Evolutionary conservation across 805 yeast genomes (phyloP), one percentile per base, ranked within the genome.

Genomic region (Monosporozyma unispora): DNA sequence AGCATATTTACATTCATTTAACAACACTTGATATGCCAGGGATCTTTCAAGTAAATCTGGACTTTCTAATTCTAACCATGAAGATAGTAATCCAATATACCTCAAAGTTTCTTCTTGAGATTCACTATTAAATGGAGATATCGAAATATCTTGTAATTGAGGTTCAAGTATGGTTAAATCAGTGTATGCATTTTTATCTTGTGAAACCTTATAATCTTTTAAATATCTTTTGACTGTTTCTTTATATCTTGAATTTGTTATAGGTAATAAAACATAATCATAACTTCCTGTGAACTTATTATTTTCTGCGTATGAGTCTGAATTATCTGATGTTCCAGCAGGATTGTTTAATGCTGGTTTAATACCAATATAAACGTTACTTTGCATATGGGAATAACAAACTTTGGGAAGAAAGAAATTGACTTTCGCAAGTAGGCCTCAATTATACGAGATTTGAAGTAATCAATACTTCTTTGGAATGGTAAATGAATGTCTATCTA

Each of bases 41-140:
- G 73, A 77, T 28, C 82, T 76, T 3, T 78, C 69, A 5, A 70
- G 52, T 0, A 66, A 61, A 59, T 80, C 78, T 9, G 67, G 65
- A 28, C 81, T 74, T 54, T 82, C 87, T 39, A 82, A 63, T 57
- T 82, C 87, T n/a, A 81, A 69, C 87, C 88, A 83, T 2, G 84
- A 78, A 0, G 87, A 76, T 2, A 82, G 62, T 28, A 82, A 57
- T 0, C 86, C 87, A 22, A 83, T 73, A 28, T 7, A 78, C 63
- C 53, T 65, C 4, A 58, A 52, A 11, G 55, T 21, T 14, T 54
- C 51, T 18, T 48, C 44, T 19, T 22, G 28, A 19, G 19, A 28
- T 10, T 11, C 35, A n/a, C 21, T 33, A 8, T 53, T 48, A 29
- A 60, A 61, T 1, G 70, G 70, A 1, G 67, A 61, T 22, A 66